Conservation (phyloP, 1,284 basidiomycete species). For the Singerocomus rubriflavus region DNA sequence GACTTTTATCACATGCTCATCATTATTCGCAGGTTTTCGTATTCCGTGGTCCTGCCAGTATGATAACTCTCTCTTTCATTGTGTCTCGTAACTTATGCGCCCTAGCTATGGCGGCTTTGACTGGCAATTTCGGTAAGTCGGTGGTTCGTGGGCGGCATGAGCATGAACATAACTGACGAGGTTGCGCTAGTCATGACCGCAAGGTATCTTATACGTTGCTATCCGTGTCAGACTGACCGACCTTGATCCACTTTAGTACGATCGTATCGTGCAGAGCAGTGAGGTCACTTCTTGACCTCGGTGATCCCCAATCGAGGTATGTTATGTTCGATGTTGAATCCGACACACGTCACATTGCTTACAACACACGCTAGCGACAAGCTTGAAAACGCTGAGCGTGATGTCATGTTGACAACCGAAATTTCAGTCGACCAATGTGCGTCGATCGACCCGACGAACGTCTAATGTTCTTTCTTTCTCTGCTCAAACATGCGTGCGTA, state of each 20-base stretch:
- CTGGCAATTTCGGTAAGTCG: neutral
- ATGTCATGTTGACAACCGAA: neutral
- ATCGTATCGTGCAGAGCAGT: neutral
- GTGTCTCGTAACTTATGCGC: neutral
- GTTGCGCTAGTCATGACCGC: neutral
- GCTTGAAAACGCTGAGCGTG: neutral
- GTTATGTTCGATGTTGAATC: neutral
- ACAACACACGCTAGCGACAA: neutral
- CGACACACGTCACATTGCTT: neutral
- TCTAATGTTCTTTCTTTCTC: neutral
- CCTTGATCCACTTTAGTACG: neutral
- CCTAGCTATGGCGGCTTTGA: neutral
- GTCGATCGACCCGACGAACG: neutral
- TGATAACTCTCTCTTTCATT: neutral
- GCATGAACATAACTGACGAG: neutral
- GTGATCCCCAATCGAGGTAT: neutral
- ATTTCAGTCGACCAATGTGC: neutral
- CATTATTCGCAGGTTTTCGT: neutral
- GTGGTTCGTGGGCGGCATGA: neutral
- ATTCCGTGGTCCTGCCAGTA: neutral
- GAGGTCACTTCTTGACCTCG: neutral
- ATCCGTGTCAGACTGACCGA: too few species aligned
- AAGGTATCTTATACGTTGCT: neutral
- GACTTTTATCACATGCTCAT: neutral
- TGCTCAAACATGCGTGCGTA: neutral